Conservation (phyloP, 2,329 filamentous ascomycete genomes). For the Talaromyces funiculosus region DNA sequence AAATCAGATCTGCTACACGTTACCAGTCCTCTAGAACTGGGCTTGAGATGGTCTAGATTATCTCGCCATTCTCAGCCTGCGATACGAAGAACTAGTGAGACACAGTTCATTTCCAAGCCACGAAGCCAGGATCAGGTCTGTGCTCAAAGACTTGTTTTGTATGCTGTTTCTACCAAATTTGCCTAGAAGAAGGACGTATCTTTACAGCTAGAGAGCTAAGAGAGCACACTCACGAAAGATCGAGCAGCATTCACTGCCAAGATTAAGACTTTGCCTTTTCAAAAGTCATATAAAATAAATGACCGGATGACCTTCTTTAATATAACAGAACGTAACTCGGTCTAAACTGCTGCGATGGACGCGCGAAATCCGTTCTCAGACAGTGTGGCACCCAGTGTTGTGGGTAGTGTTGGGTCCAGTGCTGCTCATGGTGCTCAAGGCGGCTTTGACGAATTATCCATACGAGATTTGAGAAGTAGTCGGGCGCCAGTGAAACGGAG, state of each 20-base stretch:
- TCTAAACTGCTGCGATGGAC: background rate
- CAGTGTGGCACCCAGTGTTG: constrained; percentile 8
- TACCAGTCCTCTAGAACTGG: background rate
- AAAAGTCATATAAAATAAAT: background rate
- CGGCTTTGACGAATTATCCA: background rate
- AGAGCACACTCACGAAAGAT: background rate
- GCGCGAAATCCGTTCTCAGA: constrained; percentile 9
- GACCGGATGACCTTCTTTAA: background rate
- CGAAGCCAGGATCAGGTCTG: background rate
- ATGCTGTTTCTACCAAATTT: background rate
- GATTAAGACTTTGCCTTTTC: background rate
- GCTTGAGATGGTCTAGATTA: background rate
- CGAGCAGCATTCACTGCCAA: background rate
- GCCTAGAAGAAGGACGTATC: background rate
- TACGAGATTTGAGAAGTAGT: background rate
- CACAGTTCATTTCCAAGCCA: background rate
- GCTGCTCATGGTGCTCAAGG: background rate
- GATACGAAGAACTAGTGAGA: background rate
- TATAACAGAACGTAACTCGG: background rate
- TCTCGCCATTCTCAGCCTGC: background rate
- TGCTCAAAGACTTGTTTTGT: background rate
- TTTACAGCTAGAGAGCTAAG: background rate
- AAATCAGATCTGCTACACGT: background rate
- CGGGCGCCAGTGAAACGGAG: constrained; percentile 11
- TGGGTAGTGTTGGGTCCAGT: constrained; percentile 2